Conservation (phyloP, 2,329 filamentous ascomycete species). For the Pseudocercospora fuligena region DNA sequence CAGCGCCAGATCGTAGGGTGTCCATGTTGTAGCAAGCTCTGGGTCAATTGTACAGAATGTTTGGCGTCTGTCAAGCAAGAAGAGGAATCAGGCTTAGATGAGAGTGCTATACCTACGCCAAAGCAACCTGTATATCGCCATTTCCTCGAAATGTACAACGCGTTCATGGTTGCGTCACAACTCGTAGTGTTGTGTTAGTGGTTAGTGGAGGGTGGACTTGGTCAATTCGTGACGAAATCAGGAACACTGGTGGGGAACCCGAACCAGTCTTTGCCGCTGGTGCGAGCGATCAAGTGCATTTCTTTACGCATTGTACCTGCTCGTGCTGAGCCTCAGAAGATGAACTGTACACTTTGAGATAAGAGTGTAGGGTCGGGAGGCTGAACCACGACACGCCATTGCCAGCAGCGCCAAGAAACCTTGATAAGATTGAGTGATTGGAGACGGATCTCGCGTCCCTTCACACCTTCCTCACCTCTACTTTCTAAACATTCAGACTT, state of each 20-base stretch:
- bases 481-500: not conserved
- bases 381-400: too few relatives aligned
- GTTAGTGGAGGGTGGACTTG: too few relatives aligned
- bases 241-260: not conserved
- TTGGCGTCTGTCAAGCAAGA: not conserved
- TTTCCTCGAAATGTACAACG: not conserved
- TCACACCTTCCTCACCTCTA: too few relatives aligned
- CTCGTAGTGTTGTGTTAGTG: not conserved
- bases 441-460: too few relatives aligned
- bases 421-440: too few relatives aligned
- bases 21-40: not conserved
- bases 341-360: too few relatives aligned
- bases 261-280: not conserved
- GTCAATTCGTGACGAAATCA: slow-evolving; percentile 3
- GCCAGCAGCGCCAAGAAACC: too few relatives aligned
- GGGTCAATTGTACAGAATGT: not conserved
- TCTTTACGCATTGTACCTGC: not conserved
- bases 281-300: not conserved
- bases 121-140: not conserved
- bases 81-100: not conserved
- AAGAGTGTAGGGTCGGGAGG: too few relatives aligned
- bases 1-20: not conserved
- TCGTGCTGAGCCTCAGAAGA: not conserved
- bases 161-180: slow-evolving; percentile 12
- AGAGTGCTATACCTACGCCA: not conserved